Percentiles rank a stretch among this genome's conserved stretches.
These are phyloP conservation scores for Filobasidium floriforme DNA, from an alignment of 768 basidiomycete species.

Conservation along the genomic window DNA sequence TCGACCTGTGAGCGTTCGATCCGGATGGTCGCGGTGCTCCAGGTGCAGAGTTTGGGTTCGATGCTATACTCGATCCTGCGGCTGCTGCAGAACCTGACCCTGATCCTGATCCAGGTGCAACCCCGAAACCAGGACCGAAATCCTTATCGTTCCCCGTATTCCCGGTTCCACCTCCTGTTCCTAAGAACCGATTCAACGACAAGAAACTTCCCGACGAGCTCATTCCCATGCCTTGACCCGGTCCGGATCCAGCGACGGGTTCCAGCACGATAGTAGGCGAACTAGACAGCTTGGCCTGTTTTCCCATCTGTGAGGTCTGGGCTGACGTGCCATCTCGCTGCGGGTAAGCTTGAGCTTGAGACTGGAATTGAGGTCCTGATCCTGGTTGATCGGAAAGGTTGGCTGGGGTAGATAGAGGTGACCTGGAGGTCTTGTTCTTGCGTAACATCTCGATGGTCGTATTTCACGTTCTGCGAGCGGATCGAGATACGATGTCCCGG, in stretches of 20 bases:
- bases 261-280: neutral
- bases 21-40: too few species aligned
- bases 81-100: too few species aligned
- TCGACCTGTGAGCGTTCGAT: neutral
- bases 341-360: neutral
- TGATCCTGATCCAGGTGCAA: too few species aligned
- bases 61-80: too few species aligned
- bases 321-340: too few species aligned
- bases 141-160: too few species aligned
- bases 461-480: neutral
- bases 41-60: too few species aligned
- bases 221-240: neutral
- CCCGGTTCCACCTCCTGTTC: neutral
- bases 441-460: constrained; percentile 1
- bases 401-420: neutral
- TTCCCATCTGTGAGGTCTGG: neutral
- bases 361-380: neutral
- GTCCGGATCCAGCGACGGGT: neutral
- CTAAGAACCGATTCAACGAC: constrained; percentile 4
- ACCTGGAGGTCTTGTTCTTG: constrained; percentile 3
- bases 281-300: neutral
- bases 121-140: neutral
- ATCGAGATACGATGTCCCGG: neutral
- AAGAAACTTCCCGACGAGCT: neutral
- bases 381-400: neutral